Evolutionary conservation across 2,329 filamentous ascomycete species (phyloP), one percentile per base, ranked within the genome.

Genomic region (Exophiala lecanii-corni): DNA sequence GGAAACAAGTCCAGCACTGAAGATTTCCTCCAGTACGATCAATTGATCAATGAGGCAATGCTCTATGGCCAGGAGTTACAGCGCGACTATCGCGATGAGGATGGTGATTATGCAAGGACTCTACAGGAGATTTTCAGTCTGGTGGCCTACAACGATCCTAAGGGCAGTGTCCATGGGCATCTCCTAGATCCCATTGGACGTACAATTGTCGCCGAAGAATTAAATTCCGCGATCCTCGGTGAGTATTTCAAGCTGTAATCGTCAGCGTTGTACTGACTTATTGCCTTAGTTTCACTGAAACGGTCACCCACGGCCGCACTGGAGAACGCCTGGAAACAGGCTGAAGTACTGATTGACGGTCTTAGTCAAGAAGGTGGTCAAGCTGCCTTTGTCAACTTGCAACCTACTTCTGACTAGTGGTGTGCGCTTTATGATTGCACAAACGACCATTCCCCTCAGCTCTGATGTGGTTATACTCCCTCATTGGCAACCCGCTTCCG

Each of bases 151-250:
- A 68, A 78, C 25, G 86, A 96, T 59, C 86, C 89, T 1, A 73
- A 84, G 12, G 79, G 82, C 54, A 87, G 86, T 50, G 78, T 84
- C 46, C 76, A 96, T 45, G 82, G 83, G 12, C 83, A 87, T 59
- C 69, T 96, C 47, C 70, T 98, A 44, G 86, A 94, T 57, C 73
- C 77, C 28, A 78, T 76, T 39, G 88, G 86, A 1, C 74, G 92
- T 32, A 78, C 82, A 13, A 74, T 79, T 13, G 87, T 97, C 30
- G 89, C 89, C 6, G 92, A 98, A 68, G 89, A 95, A 63, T 72
- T 98, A 43, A 97, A 97, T 64, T 86, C 87, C 48, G 89, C 88
- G 35, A 95, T 98, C 56, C 65, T 98, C 47, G 81, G 89, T 94
- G 70, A 69, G 81, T 74, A 3, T 13, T 35, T 10, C 17, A 4